Evolutionary conservation across 106 monocot genomes (phyloP), one percentile per base, ranked within the genome.

Genomic region (Dendrobium nobile): DNA sequence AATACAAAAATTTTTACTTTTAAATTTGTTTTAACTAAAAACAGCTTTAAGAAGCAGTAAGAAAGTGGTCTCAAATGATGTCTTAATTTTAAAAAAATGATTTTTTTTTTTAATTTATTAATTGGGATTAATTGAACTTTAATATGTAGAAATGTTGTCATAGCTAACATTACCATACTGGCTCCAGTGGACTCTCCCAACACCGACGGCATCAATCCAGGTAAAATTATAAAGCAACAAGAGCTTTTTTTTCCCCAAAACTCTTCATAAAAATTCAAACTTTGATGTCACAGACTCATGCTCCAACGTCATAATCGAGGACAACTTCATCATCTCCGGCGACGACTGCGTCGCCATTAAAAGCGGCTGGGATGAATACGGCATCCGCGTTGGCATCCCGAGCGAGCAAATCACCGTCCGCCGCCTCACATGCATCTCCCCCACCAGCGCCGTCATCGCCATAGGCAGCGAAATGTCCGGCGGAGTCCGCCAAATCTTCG

Each of bases 361-460:
- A 81, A 91, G 93, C 56, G 95, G 95, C 0, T 96, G 95, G 93
- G 95, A 96, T 68, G 89, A 96, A 84, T 96, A 93, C 70, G 93
- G 93, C 20, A 93, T 96, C 55, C 64, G 87, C 8, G 73, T 88
- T 37, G 91, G 90, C 13, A 88, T 91, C 85, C 93, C 96, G 11
- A 91, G 91, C 83, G 65, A 88, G 74, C 85, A 93, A 80, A 90
- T 96, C 51, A 43, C 67, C 33, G 87, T 96, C 82, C 80, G 88
- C 2, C 70, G 90, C 41, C 85, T 93, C 83, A 91, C 95, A 28
- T 96, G 95, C 89, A 67, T 96, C 77, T 96, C 95, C 64, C 95
- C 95, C 15, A 85, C 85, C 80, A 96, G 93, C 45, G 91, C 93
- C 1, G 89, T 81, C 55, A 88, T 96, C 47, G 93, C 95, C 54